Conservation (phyloP, 768 basidiomycete genomes). For the Fomitopsis serialis region DNA sequence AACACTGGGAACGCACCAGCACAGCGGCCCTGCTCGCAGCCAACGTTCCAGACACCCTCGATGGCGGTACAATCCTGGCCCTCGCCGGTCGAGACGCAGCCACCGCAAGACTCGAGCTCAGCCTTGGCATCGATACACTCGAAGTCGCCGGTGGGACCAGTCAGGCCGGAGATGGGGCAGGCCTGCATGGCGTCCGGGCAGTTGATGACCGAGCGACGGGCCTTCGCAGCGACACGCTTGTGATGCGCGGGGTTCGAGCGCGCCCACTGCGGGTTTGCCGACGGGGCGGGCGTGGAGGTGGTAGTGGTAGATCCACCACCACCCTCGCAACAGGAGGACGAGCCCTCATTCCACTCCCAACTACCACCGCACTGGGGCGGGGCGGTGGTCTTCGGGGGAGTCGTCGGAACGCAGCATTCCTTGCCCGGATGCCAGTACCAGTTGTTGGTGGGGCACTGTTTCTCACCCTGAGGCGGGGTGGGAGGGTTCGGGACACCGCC, state of each 20-base stretch:
- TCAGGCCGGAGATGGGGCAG: constrained; percentile 45
- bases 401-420: constrained; percentile 48
- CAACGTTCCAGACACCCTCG: constrained; percentile 59
- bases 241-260: constrained; percentile 27
- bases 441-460: constrained; percentile 38
- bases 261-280: constrained; percentile 27
- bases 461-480: constrained; percentile 40
- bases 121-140: constrained; percentile 59
- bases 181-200: constrained; percentile 53
- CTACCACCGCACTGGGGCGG: constrained; percentile 36
- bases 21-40: constrained; percentile 55
- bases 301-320: constrained; percentile 24
- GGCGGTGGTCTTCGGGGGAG: constrained; percentile 35
- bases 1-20: constrained; percentile 35
- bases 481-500: constrained; percentile 38
- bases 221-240: constrained; percentile 28
- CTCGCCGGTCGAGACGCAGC: constrained; percentile 55
- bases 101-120: constrained; percentile 73
- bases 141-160: constrained; percentile 33
- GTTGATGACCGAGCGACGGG: constrained; percentile 28
- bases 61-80: constrained; percentile 74
- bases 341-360: constrained; percentile 39
- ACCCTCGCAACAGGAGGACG: constrained; percentile 33
- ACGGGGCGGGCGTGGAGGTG: constrained; percentile 23
- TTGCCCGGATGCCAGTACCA: constrained; percentile 46